Conservation (phyloP, 2,329 filamentous ascomycete genomes). For the Ceratocystiopsis minuta region DNA sequence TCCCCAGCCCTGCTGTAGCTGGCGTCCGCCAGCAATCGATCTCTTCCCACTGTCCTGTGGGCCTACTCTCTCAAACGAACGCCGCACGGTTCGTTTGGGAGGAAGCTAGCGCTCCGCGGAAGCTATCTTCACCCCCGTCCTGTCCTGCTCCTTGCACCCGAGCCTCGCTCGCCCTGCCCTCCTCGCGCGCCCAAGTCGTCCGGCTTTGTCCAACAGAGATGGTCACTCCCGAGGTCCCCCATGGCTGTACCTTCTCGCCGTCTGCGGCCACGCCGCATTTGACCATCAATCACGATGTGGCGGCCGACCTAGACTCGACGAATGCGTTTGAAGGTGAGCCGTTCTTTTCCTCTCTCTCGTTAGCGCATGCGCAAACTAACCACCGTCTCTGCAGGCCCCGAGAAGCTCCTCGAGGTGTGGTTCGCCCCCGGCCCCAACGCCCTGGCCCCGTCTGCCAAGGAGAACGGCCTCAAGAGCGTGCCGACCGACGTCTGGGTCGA, state of each 20-base stretch:
- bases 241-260: conserved; percentile 66
- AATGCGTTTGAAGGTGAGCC: conserved; percentile 77
- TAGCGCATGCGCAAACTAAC: neutral
- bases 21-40: conserved; percentile 66
- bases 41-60: conserved; percentile 52
- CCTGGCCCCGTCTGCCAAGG: conserved; percentile 51
- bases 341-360: neutral
- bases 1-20: conserved; percentile 42
- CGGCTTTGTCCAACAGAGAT: conserved; percentile 40
- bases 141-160: too few relatives aligned
- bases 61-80: conserved; percentile 96
- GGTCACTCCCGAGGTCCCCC: conserved; percentile 66
- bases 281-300: conserved; percentile 93
- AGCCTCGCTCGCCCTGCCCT: too few relatives aligned
- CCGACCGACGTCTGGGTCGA: conserved; percentile 74
- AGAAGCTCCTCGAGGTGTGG: conserved; percentile 98
- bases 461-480: conserved; percentile 72
- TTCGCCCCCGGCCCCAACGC: conserved; percentile 65
- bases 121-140: conserved; percentile 14
- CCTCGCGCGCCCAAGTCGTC: too few relatives aligned
- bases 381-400: conserved; percentile 42
- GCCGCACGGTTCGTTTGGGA: conserved; percentile 90
- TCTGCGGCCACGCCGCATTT: conserved; percentile 72
- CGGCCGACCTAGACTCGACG: conserved; percentile 78
- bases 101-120: conserved; percentile 92